A percentile compares a stretch with the other conserved stretches of the same genome.
Evolutionary conservation across 495 filamentous ascomycete species (phyloP).

Genomic region (Penicillium psychrofluorescens): DNA sequence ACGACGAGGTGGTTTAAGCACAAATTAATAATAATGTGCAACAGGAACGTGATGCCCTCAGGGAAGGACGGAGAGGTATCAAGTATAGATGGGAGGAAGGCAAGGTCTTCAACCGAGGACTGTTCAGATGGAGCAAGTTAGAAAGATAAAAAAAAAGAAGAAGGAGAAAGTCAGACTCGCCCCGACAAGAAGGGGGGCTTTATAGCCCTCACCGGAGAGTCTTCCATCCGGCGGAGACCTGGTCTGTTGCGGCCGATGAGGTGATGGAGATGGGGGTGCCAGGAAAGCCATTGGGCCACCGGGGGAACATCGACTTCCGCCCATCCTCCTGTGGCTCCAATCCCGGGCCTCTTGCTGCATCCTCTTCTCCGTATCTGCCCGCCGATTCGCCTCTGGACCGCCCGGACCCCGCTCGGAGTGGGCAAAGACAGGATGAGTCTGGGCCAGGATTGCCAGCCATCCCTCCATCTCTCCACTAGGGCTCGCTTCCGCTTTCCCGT

Average conservation of each 20-base stretch:
- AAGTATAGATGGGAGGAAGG: slow-evolving; percentile 5
- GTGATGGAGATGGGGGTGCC: slow-evolving; percentile 16
- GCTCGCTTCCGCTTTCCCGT: slow-evolving; percentile 22
- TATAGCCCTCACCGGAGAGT: slow-evolving; percentile 55
- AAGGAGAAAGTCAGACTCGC: slow-evolving; percentile 32
- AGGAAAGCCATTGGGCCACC: slow-evolving; percentile 35
- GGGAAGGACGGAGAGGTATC: background rate
- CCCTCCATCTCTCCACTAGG: slow-evolving; percentile 20
- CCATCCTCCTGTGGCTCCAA: slow-evolving; percentile 38
- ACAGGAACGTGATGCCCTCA: background rate
- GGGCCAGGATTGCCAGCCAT: slow-evolving; percentile 25
- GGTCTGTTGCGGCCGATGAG: slow-evolving; percentile 12
- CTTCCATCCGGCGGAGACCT: slow-evolving; percentile 33
- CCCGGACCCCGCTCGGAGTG: slow-evolving; percentile 45
- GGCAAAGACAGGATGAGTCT: slow-evolving; percentile 28
- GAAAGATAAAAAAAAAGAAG: slow-evolving; percentile 45
- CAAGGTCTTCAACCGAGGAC: slow-evolving; percentile 18
- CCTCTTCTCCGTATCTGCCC: slow-evolving; percentile 26
- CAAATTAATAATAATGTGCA: slow-evolving; percentile 16
- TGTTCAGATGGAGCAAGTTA: slow-evolving; percentile 31
- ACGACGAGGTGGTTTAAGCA: slow-evolving; percentile 3
- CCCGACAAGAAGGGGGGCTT: slow-evolving; percentile 47
- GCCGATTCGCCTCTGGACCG: slow-evolving; percentile 37
- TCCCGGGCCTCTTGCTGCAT: slow-evolving; percentile 31
- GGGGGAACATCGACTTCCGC: slow-evolving; percentile 37